Evolutionary conservation across 2,329 filamentous ascomycete genomes (phyloP).

Genomic region (Fusarium paranaense): DNA sequence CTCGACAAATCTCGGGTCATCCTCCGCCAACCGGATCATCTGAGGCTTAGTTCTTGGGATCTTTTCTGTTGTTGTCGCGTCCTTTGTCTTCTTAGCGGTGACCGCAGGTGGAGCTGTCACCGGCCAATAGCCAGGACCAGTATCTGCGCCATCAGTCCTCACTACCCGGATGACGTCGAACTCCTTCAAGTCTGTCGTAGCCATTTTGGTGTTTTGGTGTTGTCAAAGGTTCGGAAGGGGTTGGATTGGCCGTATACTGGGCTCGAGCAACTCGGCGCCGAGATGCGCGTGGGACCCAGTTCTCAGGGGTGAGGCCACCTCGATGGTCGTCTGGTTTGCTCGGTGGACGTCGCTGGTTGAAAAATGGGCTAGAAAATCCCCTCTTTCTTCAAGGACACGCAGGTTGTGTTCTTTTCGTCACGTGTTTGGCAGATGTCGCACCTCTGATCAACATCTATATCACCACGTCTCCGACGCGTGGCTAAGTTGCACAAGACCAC

Average conservation of each 20-base stretch:
- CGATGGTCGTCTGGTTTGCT: neutral
- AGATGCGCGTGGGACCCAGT: neutral
- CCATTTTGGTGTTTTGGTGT: neutral
- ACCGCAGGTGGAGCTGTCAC: constrained; percentile 42
- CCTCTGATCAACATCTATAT: constrained; percentile 8
- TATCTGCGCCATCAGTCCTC: constrained; percentile 60
- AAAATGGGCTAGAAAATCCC: neutral
- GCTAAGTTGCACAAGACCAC: neutral
- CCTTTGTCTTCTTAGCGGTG: constrained; percentile 53
- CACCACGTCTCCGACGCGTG: constrained; percentile 3
- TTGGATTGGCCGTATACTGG: neutral
- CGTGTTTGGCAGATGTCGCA: neutral
- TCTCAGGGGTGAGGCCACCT: neutral
- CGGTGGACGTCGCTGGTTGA: neutral
- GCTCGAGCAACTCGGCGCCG: neutral
- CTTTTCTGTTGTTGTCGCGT: constrained; percentile 48
- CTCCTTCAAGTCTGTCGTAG: constrained; percentile 52
- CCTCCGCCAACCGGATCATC: constrained; percentile 56
- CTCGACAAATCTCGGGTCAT: constrained; percentile 58
- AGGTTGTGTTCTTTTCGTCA: neutral
- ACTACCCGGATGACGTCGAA: constrained; percentile 56
- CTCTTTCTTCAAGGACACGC: neutral
- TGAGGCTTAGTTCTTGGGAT: constrained; percentile 55
- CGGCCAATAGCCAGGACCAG: constrained; percentile 59
- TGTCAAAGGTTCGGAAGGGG: neutral